phyloP scores from a whole-genome alignment of 148 eudicot genomes.

The Chenopodium album region DNA sequence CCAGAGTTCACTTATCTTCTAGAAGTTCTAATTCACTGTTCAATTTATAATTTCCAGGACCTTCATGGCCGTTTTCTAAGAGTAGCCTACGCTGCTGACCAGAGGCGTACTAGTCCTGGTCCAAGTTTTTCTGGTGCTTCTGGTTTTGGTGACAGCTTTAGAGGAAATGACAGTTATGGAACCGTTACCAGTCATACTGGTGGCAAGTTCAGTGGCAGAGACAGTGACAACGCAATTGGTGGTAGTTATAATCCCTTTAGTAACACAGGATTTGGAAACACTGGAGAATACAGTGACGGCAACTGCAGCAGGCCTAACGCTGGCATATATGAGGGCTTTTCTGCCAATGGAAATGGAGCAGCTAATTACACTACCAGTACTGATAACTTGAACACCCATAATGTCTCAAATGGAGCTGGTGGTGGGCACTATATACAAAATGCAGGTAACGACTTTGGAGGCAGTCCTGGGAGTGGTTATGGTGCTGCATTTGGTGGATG shows the following conservation, averaged over 20 bases:
- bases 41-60: constrained; percentile 30
- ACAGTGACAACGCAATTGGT: background rate
- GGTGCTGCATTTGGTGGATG: background rate
- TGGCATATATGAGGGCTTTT: background rate
- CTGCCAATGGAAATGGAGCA: background rate
- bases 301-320: background rate
- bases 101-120: constrained; percentile 24
- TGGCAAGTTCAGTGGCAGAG: background rate
- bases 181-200: background rate
- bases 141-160: constrained; percentile 18
- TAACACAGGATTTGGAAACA: background rate
- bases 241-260: background rate
- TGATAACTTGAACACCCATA: background rate
- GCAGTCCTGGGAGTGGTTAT: background rate
- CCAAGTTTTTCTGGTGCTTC: constrained; percentile 26
- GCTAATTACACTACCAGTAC: background rate
- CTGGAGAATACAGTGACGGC: background rate
- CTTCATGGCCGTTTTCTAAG: constrained; percentile 45
- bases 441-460: background rate
- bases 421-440: background rate
- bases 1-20: background rate
- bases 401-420: background rate
- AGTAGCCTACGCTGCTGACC: constrained; percentile 44
- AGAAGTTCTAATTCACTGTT: background rate
- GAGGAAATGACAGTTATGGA: constrained; percentile 12